phyloP scores from a whole-genome alignment of 352 stramenopile genomes.

The Globisporangium paddicum region DNA sequence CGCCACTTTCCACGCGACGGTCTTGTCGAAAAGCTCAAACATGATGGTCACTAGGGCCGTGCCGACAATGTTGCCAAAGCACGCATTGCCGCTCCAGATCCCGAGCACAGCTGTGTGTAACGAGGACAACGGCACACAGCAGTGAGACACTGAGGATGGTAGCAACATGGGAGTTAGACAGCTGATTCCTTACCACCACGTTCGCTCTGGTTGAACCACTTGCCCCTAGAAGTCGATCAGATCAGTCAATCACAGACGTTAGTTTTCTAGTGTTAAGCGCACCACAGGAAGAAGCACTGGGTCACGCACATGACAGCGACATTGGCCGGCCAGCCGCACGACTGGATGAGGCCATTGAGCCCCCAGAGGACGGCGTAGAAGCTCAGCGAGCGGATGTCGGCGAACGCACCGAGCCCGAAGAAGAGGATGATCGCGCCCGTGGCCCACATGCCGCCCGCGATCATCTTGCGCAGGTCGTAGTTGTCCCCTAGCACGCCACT shows the following conservation, averaged over 20 bases:
- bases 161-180: not conserved
- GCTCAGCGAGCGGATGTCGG: conserved; percentile 55
- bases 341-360: conserved; percentile 80
- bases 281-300: conserved; percentile 32
- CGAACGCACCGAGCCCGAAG: conserved; percentile 58
- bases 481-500: conserved; percentile 70
- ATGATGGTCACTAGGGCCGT: conserved; percentile 78
- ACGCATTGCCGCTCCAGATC: conserved; percentile 96
- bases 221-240: conserved; percentile 70
- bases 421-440: conserved; percentile 50
- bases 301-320: conserved; percentile 71
- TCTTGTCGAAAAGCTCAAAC: conserved; percentile 72
- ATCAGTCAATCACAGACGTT: not conserved
- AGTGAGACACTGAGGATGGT: conserved; percentile 3
- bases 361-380: conserved; percentile 74
- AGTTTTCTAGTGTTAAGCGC: conserved; percentile 57
- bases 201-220: conserved; percentile 88
- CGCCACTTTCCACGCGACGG: conserved; percentile 86
- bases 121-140: not conserved
- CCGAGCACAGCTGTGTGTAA: conserved; percentile 80
- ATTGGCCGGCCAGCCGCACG: conserved; percentile 68
- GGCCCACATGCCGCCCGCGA: conserved; percentile 64
- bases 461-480: conserved; percentile 63
- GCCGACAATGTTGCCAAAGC: conserved; percentile 94
- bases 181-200: conserved; percentile 32